Percentiles rank a stretch among this genome's conserved stretches.
Conservation (phyloP, 805 yeast genomes). For the Starmerella kuoi region DNA sequence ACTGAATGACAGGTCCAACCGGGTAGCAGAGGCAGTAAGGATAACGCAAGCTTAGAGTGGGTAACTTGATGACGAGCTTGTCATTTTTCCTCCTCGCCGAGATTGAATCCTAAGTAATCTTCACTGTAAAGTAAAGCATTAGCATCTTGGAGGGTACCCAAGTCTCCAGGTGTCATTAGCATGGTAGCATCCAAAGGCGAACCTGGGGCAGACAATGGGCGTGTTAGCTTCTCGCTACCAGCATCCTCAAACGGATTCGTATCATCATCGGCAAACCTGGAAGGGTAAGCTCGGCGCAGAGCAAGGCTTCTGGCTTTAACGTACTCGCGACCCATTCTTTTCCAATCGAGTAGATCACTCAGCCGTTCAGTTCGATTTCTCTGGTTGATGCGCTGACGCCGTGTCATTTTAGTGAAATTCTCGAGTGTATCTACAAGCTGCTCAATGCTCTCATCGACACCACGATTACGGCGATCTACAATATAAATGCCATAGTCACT, state of each 20-base stretch:
- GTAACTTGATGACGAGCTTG: too few species aligned
- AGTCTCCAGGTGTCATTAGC: constrained; percentile 93
- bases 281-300: constrained; percentile 87
- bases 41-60: too few species aligned
- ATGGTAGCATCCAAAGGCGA: constrained; percentile 70
- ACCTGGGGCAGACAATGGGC: constrained; percentile 95
- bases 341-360: constrained; percentile 91
- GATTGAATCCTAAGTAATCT: constrained; percentile 47
- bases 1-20: too few species aligned
- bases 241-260: constrained; percentile 27
- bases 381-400: constrained; percentile 95
- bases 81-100: constrained; percentile 29
- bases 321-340: constrained; percentile 94
- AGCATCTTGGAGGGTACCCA: constrained; percentile 91
- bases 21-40: too few species aligned
- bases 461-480: constrained; percentile 85
- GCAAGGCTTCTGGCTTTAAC: constrained; percentile 89
- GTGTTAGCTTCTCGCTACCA: constrained; percentile 46
- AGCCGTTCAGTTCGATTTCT: constrained; percentile 93
- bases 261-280: constrained; percentile 40
- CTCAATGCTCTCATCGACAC: constrained; percentile 84
- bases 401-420: constrained; percentile 73
- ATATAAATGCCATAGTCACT: constrained; percentile 94
- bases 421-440: constrained; percentile 84
- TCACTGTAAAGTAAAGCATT: constrained; percentile 56